Base-by-base conservation (phyloP, 257 asterid species). In the Petrea volubilis region DNA sequence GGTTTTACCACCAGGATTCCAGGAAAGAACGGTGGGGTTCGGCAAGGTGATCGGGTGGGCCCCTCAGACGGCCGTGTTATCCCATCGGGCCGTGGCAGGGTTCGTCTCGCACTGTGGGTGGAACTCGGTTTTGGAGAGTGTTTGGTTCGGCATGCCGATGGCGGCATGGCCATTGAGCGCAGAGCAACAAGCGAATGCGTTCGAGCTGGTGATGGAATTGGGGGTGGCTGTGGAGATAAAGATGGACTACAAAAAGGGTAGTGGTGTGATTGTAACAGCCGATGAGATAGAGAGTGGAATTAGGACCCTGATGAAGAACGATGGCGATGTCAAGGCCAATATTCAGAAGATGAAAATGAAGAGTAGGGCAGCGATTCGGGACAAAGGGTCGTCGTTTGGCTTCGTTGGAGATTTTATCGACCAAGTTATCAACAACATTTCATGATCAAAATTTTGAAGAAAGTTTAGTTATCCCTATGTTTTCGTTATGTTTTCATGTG, bases 31-130 rank as follows among this genome's bases (percentile, higher is more conserved):
- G 0, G 9, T 13, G 6, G 78, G 76, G 5, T 0, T 49, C 0
- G 88, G 88, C 3, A 77, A 55, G 23, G 81, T 81, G 44, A 75
- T 80, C 2, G 85, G 85, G 1, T 78, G 84, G 88, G 88, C 88
- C 0, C 79, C 84, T 0, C 85, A 83, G 17, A 11, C 67, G 61
- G 71, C 79, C 0, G 74, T 84, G 15, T 13, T 84, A 17, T 47
- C 82, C 0, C 86, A 84, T 43, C 40, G 55, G 0, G 77, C 88
- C 0, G 81, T 78, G 41, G 85, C 85, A 18, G 80, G 83, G 1
- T 83, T 83, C 20, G 76, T 83, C 4, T 83, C 85, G 1, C 87
- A 83, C 24, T 83, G 87, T 8, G 85, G 87, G 0, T 83, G 87
- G 87, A 83, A 77, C 38, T 83, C 85, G 21, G 60, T 40, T 0